phyloP scores from a whole-genome alignment of 2,329 filamentous ascomycete species.

The Cercospora sp. region DNA sequence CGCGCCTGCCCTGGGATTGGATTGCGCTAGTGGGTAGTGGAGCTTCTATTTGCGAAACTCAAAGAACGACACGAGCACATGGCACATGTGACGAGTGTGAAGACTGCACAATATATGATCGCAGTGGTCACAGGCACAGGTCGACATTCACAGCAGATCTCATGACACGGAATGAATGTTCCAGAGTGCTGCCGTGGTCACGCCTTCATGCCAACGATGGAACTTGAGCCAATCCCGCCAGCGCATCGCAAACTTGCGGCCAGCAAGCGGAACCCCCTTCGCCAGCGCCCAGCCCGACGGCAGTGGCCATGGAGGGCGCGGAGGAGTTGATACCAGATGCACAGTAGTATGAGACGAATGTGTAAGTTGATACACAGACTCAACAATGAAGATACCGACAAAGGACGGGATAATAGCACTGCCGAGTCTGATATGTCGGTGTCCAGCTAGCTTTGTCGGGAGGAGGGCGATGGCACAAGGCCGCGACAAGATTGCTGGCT shows the following conservation, averaged over 20 bases:
- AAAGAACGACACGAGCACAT: neutral
- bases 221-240: neutral
- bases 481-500: neutral
- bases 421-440: neutral
- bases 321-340: neutral
- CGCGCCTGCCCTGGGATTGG: neutral
- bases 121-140: neutral
- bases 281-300: neutral
- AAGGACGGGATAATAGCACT: neutral
- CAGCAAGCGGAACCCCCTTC: neutral
- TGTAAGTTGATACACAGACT: neutral
- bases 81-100: neutral
- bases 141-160: neutral
- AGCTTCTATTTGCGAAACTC: neutral
- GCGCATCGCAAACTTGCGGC: neutral
- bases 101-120: neutral
- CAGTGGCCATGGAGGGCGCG: neutral
- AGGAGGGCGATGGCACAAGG: neutral
- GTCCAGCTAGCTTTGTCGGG: neutral
- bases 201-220: neutral
- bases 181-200: neutral
- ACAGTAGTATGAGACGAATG: neutral
- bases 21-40: neutral
- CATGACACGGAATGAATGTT: neutral
- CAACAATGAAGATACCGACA: neutral